Conservation (phyloP, 495 filamentous ascomycete species). For the Aspergillus heteromorphus region DNA sequence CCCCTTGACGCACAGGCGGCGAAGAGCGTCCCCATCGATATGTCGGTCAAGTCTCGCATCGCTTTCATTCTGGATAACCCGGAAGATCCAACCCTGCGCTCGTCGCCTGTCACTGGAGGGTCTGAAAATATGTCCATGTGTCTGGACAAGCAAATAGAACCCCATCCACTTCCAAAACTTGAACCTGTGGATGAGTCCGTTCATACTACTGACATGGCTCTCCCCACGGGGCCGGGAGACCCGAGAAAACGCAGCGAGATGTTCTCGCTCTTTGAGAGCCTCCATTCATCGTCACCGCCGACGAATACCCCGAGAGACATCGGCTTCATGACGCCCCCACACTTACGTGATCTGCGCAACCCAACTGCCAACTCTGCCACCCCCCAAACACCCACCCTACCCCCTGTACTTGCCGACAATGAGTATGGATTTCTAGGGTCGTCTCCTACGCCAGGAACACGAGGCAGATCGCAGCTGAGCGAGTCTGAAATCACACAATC, state of each 20-base stretch:
- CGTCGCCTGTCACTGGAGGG: conserved; percentile 22
- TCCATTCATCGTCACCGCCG: conserved; percentile 54
- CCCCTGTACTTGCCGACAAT: conserved; percentile 30
- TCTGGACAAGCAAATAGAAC: conserved; percentile 9
- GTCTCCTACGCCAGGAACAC: conserved; percentile 70
- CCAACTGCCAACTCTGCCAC: conserved; percentile 21
- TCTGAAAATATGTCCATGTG: conserved; percentile 4
- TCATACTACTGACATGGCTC: background rate
- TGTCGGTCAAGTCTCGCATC: conserved; percentile 13
- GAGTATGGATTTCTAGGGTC: conserved; percentile 66
- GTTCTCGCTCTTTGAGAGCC: conserved; percentile 64
- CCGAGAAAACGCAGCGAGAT: conserved; percentile 53
- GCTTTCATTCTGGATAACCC: conserved; percentile 14
- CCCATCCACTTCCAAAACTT: conserved; percentile 9
- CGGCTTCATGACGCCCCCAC: conserved; percentile 34
- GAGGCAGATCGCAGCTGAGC: conserved; percentile 26
- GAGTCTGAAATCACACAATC: conserved; percentile 15
- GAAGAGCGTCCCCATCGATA: conserved; percentile 1
- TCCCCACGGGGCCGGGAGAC: conserved; percentile 25
- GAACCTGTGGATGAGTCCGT: background rate
- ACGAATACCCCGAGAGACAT: conserved; percentile 25
- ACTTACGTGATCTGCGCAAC: conserved; percentile 24
- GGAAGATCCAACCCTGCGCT: conserved; percentile 15
- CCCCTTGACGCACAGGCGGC: conserved; percentile 9
- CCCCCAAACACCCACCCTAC: conserved; percentile 45